Evolutionary conservation across 2,329 filamentous ascomycete species (phyloP).

Genomic region (Calonectria pteridis): DNA sequence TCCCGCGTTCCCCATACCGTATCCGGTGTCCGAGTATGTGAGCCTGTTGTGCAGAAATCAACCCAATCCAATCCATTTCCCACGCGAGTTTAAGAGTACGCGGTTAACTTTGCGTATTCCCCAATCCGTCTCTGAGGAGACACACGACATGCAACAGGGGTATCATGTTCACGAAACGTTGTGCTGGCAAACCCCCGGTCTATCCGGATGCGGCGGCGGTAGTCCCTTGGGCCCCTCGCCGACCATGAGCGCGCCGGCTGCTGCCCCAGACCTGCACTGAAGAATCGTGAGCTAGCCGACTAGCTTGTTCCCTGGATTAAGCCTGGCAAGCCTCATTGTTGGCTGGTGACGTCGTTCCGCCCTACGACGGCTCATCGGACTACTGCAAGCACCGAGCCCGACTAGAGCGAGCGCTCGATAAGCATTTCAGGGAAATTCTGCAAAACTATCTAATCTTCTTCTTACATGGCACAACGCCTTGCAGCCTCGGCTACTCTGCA

Average conservation of each 20-base stretch:
- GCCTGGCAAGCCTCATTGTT: slow-evolving; percentile 34
- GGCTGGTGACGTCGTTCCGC: slow-evolving; percentile 34
- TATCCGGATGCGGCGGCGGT: slow-evolving; percentile 39
- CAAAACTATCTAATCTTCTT: neutral
- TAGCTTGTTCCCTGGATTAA: slow-evolving; percentile 25
- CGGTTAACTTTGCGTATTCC: slow-evolving; percentile 10
- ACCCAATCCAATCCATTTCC: slow-evolving; percentile 11
- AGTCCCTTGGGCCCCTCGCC: slow-evolving; percentile 17
- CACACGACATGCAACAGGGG: slow-evolving; percentile 19
- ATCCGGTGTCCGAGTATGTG: neutral
- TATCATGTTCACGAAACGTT: slow-evolving; percentile 15
- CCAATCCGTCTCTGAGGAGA: slow-evolving; percentile 21
- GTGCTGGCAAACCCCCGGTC: slow-evolving; percentile 25
- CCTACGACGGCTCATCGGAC: slow-evolving; percentile 19
- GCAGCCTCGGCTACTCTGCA: slow-evolving; percentile 23
- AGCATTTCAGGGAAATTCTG: neutral
- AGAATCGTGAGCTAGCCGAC: slow-evolving; percentile 22
- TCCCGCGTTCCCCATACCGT: neutral
- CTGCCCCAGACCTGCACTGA: slow-evolving; percentile 29
- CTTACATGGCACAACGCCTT: slow-evolving; percentile 1
- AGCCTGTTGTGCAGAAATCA: neutral
- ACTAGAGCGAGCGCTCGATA: neutral
- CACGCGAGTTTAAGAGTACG: slow-evolving; percentile 16
- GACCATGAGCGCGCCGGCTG: slow-evolving; percentile 26
- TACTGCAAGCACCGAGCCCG: slow-evolving; percentile 33